A percentile compares a stretch with the other conserved stretches of the same genome.
Conservation (phyloP, 768 basidiomycete species). For the Serendipita sp. region DNA sequence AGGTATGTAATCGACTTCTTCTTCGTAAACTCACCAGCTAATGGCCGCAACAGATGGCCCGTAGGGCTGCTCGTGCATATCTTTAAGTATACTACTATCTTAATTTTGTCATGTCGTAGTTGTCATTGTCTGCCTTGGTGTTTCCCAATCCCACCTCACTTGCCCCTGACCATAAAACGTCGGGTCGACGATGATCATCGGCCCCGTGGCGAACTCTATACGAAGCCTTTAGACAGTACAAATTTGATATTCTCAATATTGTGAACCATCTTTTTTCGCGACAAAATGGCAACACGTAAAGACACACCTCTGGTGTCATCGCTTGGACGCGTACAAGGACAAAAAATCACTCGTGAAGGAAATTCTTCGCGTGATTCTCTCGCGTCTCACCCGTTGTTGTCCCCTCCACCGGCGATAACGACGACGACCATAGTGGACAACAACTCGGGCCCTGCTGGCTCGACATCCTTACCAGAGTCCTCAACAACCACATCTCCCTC, state of each 20-base stretch:
- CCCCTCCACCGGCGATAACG: slow-evolving; percentile 22
- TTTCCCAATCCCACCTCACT: not conserved
- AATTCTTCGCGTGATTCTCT: slow-evolving; percentile 38
- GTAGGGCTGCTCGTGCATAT: slow-evolving; percentile 10
- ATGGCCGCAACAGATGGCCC: slow-evolving; percentile 10
- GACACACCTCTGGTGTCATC: not conserved
- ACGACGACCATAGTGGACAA: slow-evolving; percentile 17
- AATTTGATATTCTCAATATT: not conserved
- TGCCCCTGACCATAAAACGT: not conserved
- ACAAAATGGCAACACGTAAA: not conserved
- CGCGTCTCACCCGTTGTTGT: slow-evolving; percentile 50
- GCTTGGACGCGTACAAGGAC: slow-evolving; percentile 1
- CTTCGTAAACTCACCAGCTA: not conserved
- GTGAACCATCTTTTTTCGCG: not conserved
- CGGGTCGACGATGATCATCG: not conserved
- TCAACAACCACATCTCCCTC: slow-evolving; percentile 9
- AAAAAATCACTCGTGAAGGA: not conserved
- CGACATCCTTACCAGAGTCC: slow-evolving; percentile 10
- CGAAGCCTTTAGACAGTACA: not conserved
- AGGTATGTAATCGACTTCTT: slow-evolving; percentile 41
- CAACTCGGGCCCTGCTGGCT: not conserved
- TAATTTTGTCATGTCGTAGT: not conserved
- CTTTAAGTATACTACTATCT: slow-evolving; percentile 3
- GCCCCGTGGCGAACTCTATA: not conserved
- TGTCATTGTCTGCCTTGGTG: too few species aligned